phyloP scores from a whole-genome alignment of 805 yeast genomes.

The Wickerhamiella parazyma region DNA sequence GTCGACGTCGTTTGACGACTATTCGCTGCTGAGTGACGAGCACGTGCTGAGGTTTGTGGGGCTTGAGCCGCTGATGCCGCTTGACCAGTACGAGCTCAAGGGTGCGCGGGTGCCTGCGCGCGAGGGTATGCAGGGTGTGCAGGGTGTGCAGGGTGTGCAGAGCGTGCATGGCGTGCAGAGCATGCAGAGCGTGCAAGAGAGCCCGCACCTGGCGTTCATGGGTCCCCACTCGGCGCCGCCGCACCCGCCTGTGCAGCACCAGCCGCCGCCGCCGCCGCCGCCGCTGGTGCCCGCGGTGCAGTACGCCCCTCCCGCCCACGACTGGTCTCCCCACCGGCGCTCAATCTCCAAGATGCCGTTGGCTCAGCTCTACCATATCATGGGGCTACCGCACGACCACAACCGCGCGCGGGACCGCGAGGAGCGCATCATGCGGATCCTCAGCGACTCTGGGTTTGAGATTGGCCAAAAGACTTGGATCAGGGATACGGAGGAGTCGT shows the following conservation, averaged over 20 bases:
- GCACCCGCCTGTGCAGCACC: too few species aligned
- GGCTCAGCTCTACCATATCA: conserved; percentile 25
- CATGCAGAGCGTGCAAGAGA: too few species aligned
- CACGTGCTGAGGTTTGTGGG: background rate
- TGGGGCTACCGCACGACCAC: conserved; percentile 29
- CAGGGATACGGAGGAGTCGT: conserved; percentile 50
- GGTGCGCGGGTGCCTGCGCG: too few species aligned
- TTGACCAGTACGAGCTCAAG: too few species aligned
- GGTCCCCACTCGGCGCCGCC: too few species aligned
- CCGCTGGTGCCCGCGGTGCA: too few species aligned
- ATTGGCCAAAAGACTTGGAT: conserved; percentile 76
- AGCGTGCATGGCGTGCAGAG: too few species aligned
- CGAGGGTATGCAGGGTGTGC: too few species aligned
- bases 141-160: too few species aligned
- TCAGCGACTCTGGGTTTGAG: conserved; percentile 46
- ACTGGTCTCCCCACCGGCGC: conserved; percentile 13
- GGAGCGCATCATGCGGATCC: conserved; percentile 26
- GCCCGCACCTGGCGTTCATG: too few species aligned
- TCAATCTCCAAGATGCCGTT: conserved; percentile 28
- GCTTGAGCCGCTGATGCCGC: background rate
- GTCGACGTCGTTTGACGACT: background rate
- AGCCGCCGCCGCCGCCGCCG: background rate
- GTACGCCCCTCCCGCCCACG: background rate
- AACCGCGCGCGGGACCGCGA: conserved; percentile 28
- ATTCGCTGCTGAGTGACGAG: background rate